Base-by-base conservation (phyloP, 2,329 filamentous ascomycete species). In the Diaporthe sp. region DNA sequence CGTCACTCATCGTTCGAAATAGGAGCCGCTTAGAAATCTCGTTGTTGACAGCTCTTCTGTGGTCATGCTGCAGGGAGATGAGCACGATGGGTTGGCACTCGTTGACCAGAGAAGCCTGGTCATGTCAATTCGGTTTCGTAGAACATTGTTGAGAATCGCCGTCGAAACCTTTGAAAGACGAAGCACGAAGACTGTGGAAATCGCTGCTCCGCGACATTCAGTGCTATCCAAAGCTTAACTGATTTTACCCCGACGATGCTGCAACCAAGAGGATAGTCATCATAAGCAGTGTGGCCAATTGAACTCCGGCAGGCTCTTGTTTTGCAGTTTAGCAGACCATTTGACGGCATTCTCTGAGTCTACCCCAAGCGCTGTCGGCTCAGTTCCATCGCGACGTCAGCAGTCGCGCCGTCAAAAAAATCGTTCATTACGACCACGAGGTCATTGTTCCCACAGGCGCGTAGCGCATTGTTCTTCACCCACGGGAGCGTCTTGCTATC, bases 401-500 rank as follows among this genome's bases (percentile, higher is more conserved):
- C 84, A 27, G 86, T 88, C 30, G 82, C 86, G 0, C 87, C 87
- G 76, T 88, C 86, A 59, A 88, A 83, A 75, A 88, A 89, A 73
- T 89, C 87, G 80, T 89, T 88, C 81, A 88, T 82, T 25, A 87
- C 79, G 4, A 88, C 85, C 0, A 88, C 82, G 3, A 85, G 78
- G 61, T 84, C 79, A n/a, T 85, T 83, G 15, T 78, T 76, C 59
- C 78, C 79, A 71, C 87, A 81, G n/a, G 79, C 78, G 55, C 77
- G 79, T 25, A 84, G 77, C 1, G 81, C 82, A 72, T 88, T 85
- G 7, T 83, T 81, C 61, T 81, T 80, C 73, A 88, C 81, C 83
- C 87, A 83, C 9, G 86, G 86, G 77, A 88, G 75, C 7, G 86
- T 86, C 81, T 87, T 86, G n/a, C 76, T 75, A 79, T 88, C 86